These are phyloP conservation scores for Linderina pennispora DNA, from an alignment of 192 early-diverging fungal genomes.

Conservation along the genomic window DNA sequence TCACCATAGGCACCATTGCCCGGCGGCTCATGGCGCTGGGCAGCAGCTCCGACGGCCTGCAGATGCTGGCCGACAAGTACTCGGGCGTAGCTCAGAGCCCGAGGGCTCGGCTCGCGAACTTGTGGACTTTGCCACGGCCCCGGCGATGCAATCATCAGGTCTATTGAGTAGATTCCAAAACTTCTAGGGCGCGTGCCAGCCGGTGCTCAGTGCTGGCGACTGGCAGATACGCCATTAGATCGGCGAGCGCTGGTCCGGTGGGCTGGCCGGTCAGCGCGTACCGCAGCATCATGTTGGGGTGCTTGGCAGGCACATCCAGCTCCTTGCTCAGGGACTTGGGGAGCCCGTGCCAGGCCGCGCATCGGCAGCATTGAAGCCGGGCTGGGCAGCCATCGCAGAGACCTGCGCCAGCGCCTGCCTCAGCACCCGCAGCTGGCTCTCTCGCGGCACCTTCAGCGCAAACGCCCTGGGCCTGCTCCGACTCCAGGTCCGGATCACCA, in stretches of 20 bases:
- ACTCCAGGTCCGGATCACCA: constrained; percentile 14
- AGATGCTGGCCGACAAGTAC: constrained; percentile 13
- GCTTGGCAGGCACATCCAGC: constrained; percentile 33
- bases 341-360: constrained; percentile 12
- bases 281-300: constrained; percentile 59
- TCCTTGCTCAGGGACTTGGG: constrained; percentile 35
- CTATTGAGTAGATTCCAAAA: neutral
- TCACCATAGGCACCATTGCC: neutral
- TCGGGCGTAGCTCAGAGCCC: too few species aligned
- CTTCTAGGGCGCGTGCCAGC: neutral
- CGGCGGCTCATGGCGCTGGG: neutral
- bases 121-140: too few species aligned
- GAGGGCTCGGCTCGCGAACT: too few species aligned
- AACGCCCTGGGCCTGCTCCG: neutral
- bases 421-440: too few species aligned
- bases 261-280: constrained; percentile 56
- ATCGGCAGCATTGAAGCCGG: too few species aligned
- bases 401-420: too few species aligned
- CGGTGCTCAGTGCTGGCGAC: too few species aligned
- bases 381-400: too few species aligned
- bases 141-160: too few species aligned
- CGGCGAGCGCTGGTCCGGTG: constrained; percentile 31
- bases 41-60: too few species aligned
- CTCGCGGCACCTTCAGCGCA: constrained; percentile 8
- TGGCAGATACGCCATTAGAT: constrained; percentile 19